Base-by-base conservation (phyloP, 352 stramenopile species). In the Globisporangium paddicum region DNA sequence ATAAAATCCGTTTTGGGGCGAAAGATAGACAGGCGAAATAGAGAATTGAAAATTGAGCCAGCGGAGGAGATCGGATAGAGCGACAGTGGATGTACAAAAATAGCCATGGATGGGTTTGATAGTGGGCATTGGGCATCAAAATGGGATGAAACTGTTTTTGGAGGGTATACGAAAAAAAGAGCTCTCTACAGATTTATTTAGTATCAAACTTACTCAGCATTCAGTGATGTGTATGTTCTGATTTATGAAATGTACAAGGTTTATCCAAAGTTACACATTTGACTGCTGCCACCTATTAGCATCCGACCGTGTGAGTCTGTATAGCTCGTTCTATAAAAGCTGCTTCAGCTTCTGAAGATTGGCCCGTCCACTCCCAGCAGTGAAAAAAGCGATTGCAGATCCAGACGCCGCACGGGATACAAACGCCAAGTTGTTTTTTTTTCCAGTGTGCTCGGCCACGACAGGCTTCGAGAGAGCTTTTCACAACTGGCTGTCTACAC, bases 371-470 rank as follows among this genome's bases (percentile, higher is more conserved):
- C 28, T 38, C 47, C 47, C 47, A 18, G 2, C 47, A 40, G 10
- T 21, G 47, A 53, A 53, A 53, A 53, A 53, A 53, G 47, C 47
- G 8, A 21, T 14, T 26, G 41, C 41, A 47, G 37, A 42, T 42
- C 37, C 37, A 42, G 37, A 42, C 19, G 41, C 6, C 10, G 25
- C 28, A 53, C n/a, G n/a, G n/a, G n/a, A n/a, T 53, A 53, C 47
- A 53, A 53, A 40, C 9, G 2, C 18, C 47, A 40, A 53, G 47
- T 40, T 5, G 3, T 44, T 21, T 16, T 40, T 5, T 3, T 44
- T 21, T 16, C 45, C 19, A 19, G 47, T 51, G 46, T 52, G 46
- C 46, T 52, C 37, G 41, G 21, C 8, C 23, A 50, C 44, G 46
- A 52, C 46, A 52, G 46, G 46, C 46, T 52, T 52, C 46, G 38